A percentile compares a stretch with the other conserved stretches of the same genome.
These are phyloP conservation scores for Centaurea solstitialis DNA, from an alignment of 129 eudicot species.

Conservation along the genomic window DNA sequence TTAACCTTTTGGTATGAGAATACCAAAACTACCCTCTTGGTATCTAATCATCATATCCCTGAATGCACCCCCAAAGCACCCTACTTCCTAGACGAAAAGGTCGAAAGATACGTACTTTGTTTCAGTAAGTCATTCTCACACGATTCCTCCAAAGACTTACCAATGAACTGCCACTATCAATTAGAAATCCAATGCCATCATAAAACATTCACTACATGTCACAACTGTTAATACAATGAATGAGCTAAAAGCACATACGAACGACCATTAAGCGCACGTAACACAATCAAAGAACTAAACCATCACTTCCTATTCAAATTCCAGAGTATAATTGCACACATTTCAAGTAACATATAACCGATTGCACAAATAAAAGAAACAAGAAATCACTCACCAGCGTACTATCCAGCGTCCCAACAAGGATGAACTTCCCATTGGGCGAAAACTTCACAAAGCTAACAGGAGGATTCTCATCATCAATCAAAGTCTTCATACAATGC, in stretches of 20 bases:
- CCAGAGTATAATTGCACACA: neutral
- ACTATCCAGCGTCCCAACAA: constrained; percentile 90
- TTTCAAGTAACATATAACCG: neutral
- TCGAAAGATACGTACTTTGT: neutral
- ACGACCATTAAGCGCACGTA: neutral
- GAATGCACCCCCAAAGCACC: no score
- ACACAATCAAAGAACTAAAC: neutral
- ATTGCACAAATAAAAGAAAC: neutral
- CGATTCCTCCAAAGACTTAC: neutral
- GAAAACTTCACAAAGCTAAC: constrained; percentile 89
- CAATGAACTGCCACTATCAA: neutral
- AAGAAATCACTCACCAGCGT: constrained; percentile 62
- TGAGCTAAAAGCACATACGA: neutral
- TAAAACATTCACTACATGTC: neutral
- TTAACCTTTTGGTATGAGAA: no score
- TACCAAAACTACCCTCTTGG: no score
- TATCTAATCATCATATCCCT: no score
- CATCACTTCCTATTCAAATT: neutral
- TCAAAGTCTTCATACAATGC: constrained; percentile 88
- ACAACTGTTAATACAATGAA: neutral
- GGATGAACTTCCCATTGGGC: constrained; percentile 88
- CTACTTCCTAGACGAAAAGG: no score
- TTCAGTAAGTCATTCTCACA: neutral
- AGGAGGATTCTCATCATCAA: constrained; percentile 97
- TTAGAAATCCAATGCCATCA: neutral